These are phyloP conservation scores for Dipteronia sinensis DNA, from an alignment of 345 rosid genomes.

Conservation along the genomic window DNA sequence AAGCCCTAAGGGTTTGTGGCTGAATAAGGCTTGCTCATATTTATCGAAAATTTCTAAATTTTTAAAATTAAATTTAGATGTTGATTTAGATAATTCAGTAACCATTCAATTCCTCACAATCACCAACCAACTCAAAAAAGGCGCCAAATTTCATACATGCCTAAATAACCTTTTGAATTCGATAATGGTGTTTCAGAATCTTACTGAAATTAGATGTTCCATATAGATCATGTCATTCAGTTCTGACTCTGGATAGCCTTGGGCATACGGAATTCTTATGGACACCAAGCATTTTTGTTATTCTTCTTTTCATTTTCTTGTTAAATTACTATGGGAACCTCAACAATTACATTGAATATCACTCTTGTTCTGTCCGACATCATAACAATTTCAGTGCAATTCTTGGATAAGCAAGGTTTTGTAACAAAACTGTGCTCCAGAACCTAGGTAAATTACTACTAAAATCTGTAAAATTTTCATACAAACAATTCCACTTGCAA, in stretches of 20 bases:
- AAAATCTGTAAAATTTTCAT: not conserved
- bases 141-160: not conserved
- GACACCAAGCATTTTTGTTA: not conserved
- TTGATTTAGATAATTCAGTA: not conserved
- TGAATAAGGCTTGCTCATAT: too few species aligned
- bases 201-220: not conserved
- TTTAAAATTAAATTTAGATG: not conserved
- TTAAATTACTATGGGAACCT: not conserved
- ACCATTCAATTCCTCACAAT: not conserved
- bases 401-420: not conserved
- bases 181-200: not conserved
- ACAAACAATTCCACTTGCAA: not conserved
- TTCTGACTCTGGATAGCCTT: not conserved
- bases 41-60: too few species aligned
- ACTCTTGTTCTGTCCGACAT: too few species aligned
- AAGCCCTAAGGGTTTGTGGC: too few species aligned
- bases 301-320: not conserved
- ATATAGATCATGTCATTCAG: not conserved
- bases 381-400: not conserved
- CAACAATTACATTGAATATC: not conserved
- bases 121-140: not conserved
- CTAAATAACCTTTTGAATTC: too few species aligned
- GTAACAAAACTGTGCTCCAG: not conserved
- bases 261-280: not conserved
- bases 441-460: not conserved